Conservation (phyloP, 345 rosid genomes). For the Nephelium lappaceum region DNA sequence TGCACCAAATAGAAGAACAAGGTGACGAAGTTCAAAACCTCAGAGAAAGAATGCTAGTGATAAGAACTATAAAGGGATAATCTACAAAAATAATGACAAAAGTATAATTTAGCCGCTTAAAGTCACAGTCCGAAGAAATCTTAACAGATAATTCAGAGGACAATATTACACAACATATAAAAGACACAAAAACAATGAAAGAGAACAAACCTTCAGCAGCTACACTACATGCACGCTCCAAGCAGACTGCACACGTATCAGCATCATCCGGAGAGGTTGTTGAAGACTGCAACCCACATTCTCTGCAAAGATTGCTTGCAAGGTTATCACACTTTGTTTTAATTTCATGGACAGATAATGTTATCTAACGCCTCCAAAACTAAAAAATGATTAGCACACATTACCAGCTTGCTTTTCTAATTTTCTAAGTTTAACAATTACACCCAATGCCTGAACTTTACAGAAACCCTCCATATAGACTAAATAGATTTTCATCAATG, state of each 20-base stretch:
- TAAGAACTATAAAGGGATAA: not conserved
- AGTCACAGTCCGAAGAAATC: not conserved
- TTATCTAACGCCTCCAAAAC: not conserved
- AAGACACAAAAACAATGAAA: not conserved
- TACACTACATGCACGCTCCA: conserved; percentile 83
- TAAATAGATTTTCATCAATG: not conserved
- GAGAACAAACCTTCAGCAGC: conserved; percentile 84
- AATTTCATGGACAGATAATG: not conserved
- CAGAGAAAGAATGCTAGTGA: not conserved
- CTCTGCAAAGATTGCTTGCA: conserved; percentile 48
- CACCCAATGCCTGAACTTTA: not conserved
- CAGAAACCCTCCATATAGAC: not conserved
- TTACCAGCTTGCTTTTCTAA: not conserved
- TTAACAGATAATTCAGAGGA: not conserved
- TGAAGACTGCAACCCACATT: conserved; percentile 71
- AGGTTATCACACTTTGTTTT: conserved; percentile 2
- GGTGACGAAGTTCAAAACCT: not conserved
- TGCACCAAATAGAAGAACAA: not conserved
- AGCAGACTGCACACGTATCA: conserved; percentile 93
- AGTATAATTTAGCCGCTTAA: not conserved
- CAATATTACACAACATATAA: not conserved
- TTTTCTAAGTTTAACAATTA: not conserved
- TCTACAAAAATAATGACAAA: not conserved
- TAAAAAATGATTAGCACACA: not conserved
- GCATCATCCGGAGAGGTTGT: conserved; percentile 64